Percentiles rank a stretch among this genome's conserved stretches.
Conservation (phyloP, 306 rosid genomes). For the Medicago lupulina region DNA sequence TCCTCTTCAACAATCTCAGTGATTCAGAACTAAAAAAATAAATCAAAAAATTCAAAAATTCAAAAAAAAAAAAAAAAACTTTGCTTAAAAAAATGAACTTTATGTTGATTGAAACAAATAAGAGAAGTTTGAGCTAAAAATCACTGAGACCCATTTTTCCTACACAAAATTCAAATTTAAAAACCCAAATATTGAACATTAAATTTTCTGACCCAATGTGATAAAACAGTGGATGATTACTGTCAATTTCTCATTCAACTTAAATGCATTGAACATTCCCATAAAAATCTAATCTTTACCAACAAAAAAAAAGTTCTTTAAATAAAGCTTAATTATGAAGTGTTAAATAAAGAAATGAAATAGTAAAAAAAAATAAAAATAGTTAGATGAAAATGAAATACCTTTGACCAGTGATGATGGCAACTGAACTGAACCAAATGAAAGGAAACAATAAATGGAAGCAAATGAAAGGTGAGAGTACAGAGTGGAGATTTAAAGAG, state of each 20-base stretch:
- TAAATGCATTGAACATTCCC: conserved; percentile 32
- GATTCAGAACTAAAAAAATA: too few species aligned
- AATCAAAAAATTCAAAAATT: too few species aligned
- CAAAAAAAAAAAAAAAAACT: too few species aligned
- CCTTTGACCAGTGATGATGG: conserved; percentile 56
- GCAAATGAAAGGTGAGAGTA: conserved; percentile 39
- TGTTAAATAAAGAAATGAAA: conserved; percentile 27
- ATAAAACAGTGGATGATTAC: conserved; percentile 60
- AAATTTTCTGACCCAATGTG: conserved; percentile 22
- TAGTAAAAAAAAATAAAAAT: neutral
- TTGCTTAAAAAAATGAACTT: too few species aligned
- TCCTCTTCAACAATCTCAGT: too few species aligned
- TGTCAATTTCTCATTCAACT: conserved; percentile 47
- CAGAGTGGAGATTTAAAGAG: conserved; percentile 45
- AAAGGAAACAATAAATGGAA: conserved; percentile 38
- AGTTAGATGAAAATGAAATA: conserved; percentile 47
- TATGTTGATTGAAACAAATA: too few species aligned
- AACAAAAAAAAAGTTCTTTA: conserved; percentile 5
- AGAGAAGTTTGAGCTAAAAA: conserved; percentile 36
- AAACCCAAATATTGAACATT: neutral
- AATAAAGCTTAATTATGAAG: neutral
- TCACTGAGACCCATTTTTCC: conserved; percentile 33
- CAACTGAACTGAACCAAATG: conserved; percentile 25
- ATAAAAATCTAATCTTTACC: conserved; percentile 7
- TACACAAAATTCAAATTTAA: conserved; percentile 34